Evolutionary conservation across 257 asterid species (phyloP).

Genomic region (Nyctanthes arbortristis): DNA sequence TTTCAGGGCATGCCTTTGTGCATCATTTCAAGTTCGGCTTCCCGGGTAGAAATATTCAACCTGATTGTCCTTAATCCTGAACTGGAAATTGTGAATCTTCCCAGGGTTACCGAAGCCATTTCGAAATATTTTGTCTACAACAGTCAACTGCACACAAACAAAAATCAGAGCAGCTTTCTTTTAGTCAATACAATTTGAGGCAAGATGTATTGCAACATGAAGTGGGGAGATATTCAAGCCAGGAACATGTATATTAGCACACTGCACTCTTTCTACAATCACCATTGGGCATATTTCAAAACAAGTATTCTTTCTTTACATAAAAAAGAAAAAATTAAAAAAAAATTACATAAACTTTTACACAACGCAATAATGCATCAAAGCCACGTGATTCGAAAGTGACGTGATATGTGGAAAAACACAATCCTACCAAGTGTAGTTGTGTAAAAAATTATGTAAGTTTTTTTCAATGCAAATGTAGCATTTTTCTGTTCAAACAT

Average conservation of each 20-base stretch:
- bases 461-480: too few species aligned
- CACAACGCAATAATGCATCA: not conserved
- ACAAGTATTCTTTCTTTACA: too few species aligned
- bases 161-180: slow-evolving; percentile 13
- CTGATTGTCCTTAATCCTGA: slow-evolving; percentile 70
- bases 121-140: slow-evolving; percentile 52
- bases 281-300: too few species aligned
- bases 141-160: slow-evolving; percentile 56
- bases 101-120: slow-evolving; percentile 40
- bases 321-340: too few species aligned
- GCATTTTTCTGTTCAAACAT: too few species aligned
- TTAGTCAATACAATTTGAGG: not conserved
- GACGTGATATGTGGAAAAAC: too few species aligned
- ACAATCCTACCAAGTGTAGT: too few species aligned
- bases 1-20: not conserved
- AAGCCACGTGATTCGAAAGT: too few species aligned
- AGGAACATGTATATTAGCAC: not conserved
- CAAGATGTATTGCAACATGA: not conserved
- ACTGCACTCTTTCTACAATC: too few species aligned
- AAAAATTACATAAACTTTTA: too few species aligned
- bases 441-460: too few species aligned
- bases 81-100: slow-evolving; percentile 65
- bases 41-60: slow-evolving; percentile 87
- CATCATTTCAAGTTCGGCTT: slow-evolving; percentile 33
- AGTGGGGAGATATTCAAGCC: not conserved